A percentile compares a stretch with the other conserved stretches of the same genome.
These are phyloP conservation scores for Schizosaccharomyces octosporus DNA, from an alignment of 805 yeast genomes.

Conservation along the genomic window DNA sequence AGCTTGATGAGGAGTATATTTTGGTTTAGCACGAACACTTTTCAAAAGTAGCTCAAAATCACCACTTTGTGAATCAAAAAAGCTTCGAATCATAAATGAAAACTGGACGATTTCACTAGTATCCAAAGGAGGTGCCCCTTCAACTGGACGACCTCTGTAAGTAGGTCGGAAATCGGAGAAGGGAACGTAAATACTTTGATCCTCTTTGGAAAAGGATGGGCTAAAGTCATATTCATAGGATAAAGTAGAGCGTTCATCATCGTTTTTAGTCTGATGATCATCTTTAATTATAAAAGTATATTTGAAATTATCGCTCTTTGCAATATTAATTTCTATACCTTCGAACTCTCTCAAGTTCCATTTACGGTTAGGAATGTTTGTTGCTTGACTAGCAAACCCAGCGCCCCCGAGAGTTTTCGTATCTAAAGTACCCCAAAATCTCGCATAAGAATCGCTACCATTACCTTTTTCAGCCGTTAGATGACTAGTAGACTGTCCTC, in stretches of 20 bases:
- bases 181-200: neutral
- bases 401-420: constrained; percentile 1
- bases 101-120: neutral
- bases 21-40: constrained; percentile 1
- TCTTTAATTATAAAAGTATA: neutral
- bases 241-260: neutral
- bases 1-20: neutral
- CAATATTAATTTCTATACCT: neutral
- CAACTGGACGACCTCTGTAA: neutral
- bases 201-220: neutral
- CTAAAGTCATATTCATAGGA: neutral
- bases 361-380: neutral
- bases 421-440: neutral
- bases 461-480: neutral
- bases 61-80: neutral
- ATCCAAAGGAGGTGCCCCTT: neutral
- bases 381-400: neutral
- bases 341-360: neutral
- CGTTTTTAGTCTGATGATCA: neutral
- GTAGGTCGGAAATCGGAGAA: neutral
- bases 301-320: neutral
- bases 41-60: neutral
- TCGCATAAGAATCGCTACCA: neutral
- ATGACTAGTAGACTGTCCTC: neutral
- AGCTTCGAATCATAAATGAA: neutral